A percentile compares a stretch with the other conserved stretches of the same genome.
These are phyloP conservation scores for Ascochyta koolunga DNA, from an alignment of 2,329 filamentous ascomycete species.

Conservation along the genomic window DNA sequence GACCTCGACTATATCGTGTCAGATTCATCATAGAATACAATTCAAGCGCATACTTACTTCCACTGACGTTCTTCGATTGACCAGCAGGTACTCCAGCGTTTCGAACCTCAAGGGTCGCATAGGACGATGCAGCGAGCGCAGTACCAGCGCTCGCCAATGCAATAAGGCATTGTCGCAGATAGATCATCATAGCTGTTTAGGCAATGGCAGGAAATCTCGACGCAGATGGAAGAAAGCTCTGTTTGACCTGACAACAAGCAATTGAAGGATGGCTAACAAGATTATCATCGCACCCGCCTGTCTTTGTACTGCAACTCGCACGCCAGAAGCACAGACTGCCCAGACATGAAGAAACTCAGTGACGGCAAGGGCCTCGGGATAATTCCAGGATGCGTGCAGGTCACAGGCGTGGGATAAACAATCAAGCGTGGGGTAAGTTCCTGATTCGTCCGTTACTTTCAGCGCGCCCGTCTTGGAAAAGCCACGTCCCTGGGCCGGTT, in stretches of 20 bases:
- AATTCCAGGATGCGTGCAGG: background rate
- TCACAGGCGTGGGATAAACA: background rate
- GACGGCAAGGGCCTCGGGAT: constrained; percentile 2
- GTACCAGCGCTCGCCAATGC: constrained; percentile 2
- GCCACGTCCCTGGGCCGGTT: background rate
- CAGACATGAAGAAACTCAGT: background rate
- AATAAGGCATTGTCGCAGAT: background rate
- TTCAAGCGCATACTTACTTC: constrained; percentile 22
- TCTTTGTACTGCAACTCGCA: constrained; percentile 3
- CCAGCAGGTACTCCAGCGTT: constrained; percentile 24
- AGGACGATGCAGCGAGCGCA: constrained; percentile 14
- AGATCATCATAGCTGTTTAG: constrained; percentile 4
- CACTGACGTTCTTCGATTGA: constrained; percentile 30
- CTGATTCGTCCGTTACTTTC: constrained; percentile 5
- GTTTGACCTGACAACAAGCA: background rate
- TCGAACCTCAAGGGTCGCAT: constrained; percentile 16
- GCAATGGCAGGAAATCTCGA: background rate
- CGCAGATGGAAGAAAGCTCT: background rate
- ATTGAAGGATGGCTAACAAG: background rate
- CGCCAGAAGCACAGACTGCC: constrained; percentile 11
- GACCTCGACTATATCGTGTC: constrained; percentile 22
- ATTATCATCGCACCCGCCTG: background rate
- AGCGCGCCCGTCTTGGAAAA: constrained; percentile 1
- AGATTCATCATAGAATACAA: background rate
- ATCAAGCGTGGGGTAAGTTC: constrained; percentile 5